These are phyloP conservation scores for Platanus orientalis DNA, from an alignment of 164 flowering plant species.

Conservation along the genomic window DNA sequence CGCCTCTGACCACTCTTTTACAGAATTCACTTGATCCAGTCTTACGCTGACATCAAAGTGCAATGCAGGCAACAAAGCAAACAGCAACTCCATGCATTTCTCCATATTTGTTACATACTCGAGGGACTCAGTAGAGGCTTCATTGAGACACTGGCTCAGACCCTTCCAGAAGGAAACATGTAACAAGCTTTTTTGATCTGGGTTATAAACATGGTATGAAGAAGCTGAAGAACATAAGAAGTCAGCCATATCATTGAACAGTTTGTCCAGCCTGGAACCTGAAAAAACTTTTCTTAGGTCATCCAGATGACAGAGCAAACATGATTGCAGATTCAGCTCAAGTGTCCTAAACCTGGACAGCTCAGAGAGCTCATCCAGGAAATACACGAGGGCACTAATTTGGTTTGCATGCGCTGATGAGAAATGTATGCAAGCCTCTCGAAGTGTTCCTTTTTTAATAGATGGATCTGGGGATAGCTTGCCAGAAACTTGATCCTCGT, in stretches of 20 bases:
- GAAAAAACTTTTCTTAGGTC: conserved; percentile 62
- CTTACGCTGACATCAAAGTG: conserved; percentile 21
- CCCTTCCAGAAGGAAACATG: conserved; percentile 86
- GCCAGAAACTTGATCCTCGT: conserved; percentile 45
- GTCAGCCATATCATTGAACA: conserved; percentile 50
- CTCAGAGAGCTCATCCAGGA: conserved; percentile 80
- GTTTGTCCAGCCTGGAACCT: conserved; percentile 58
- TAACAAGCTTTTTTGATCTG: conserved; percentile 38
- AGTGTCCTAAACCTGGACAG: conserved; percentile 70
- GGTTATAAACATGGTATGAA: conserved; percentile 26
- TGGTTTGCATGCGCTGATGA: conserved; percentile 72
- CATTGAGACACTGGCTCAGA: conserved; percentile 44
- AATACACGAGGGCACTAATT: conserved; percentile 48
- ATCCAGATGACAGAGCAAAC: conserved; percentile 53
- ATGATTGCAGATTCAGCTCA: conserved; percentile 61
- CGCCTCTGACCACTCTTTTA: conserved; percentile 68
- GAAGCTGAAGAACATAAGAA: conserved; percentile 40
- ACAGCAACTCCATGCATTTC: conserved; percentile 69
- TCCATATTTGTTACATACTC: conserved; percentile 43
- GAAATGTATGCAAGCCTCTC: conserved; percentile 67
- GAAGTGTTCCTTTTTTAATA: conserved; percentile 32
- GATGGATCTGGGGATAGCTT: conserved; percentile 20
- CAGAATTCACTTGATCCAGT: conserved; percentile 14
- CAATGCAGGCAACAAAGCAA: conserved; percentile 46
- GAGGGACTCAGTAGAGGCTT: conserved; percentile 31